Evolutionary conservation across 2,329 filamentous ascomycete genomes (phyloP).

Genomic region (Gyromitra esculenta): DNA sequence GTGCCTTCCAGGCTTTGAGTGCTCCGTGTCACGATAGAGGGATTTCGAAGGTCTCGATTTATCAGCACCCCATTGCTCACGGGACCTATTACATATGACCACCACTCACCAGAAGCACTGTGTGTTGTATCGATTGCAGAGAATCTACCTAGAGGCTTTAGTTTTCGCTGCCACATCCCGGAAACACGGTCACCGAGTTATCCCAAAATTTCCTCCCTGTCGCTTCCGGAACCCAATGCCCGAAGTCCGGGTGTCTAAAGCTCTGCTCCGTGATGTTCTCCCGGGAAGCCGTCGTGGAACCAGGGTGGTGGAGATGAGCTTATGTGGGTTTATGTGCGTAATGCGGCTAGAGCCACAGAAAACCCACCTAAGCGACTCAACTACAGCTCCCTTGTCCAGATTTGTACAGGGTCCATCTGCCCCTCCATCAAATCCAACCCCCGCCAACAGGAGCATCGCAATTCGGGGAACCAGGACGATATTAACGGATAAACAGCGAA

Average conservation of each 20-base stretch:
- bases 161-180: background rate
- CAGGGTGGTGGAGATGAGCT: constrained; percentile 20
- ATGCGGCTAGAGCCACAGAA: constrained; percentile 14
- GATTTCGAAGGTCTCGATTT: background rate
- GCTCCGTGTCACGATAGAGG: background rate
- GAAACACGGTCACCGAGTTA: background rate
- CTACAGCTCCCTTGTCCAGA: constrained; percentile 12
- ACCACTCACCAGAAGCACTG: no score
- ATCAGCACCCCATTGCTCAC: background rate
- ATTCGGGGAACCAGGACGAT: background rate
- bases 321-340: constrained; percentile 11
- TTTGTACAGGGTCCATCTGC: constrained; percentile 35
- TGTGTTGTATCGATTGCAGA: background rate
- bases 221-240: background rate
- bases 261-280: constrained; percentile 11
- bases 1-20: background rate
- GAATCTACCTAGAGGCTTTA: background rate
- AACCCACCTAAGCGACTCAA: constrained; percentile 28
- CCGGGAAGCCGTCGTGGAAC: background rate
- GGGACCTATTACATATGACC: background rate
- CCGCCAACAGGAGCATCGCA: constrained; percentile 18
- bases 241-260: constrained; percentile 1
- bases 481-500: constrained; percentile 23
- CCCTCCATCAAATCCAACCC: constrained; percentile 29
- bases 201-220: background rate